These are phyloP conservation scores for Thelonectria olida DNA, from an alignment of 2,329 filamentous ascomycete species.

Conservation along the genomic window DNA sequence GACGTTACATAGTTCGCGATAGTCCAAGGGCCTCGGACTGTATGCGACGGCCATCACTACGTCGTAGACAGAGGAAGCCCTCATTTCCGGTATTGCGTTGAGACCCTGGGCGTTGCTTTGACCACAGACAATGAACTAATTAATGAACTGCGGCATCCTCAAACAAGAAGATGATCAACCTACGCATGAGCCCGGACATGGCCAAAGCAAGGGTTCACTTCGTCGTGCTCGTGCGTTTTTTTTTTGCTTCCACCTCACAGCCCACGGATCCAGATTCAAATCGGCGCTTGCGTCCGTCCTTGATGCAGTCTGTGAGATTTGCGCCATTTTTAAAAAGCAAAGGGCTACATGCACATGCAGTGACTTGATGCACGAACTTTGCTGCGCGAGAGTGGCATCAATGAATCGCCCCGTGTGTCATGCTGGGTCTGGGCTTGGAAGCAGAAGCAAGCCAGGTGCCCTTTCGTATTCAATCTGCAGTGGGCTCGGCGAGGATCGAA, in stretches of 20 bases:
- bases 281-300: not conserved
- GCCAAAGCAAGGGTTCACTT: not conserved
- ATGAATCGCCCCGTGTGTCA: not conserved
- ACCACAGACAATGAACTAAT: not conserved
- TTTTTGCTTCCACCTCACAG: not conserved
- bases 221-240: not conserved
- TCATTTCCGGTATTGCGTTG: not conserved
- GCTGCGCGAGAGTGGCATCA: not conserved
- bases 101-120: not conserved
- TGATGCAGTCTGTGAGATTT: not conserved
- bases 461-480: not conserved
- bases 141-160: not conserved
- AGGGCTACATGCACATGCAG: not conserved
- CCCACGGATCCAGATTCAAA: not conserved
- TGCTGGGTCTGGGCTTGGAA: not conserved
- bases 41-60: not conserved
- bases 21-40: too few relatives aligned
- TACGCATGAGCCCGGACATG: not conserved
- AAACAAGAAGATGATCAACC: not conserved
- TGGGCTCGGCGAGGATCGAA: not conserved
- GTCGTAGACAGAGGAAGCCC: too few relatives aligned
- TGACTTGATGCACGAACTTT: not conserved
- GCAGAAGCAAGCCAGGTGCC: not conserved
- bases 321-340: slow-evolving; percentile 2
- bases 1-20: too few relatives aligned